Evolutionary conservation across 2,329 filamentous ascomycete species (phyloP).

Genomic region (Aciculosporium take): DNA sequence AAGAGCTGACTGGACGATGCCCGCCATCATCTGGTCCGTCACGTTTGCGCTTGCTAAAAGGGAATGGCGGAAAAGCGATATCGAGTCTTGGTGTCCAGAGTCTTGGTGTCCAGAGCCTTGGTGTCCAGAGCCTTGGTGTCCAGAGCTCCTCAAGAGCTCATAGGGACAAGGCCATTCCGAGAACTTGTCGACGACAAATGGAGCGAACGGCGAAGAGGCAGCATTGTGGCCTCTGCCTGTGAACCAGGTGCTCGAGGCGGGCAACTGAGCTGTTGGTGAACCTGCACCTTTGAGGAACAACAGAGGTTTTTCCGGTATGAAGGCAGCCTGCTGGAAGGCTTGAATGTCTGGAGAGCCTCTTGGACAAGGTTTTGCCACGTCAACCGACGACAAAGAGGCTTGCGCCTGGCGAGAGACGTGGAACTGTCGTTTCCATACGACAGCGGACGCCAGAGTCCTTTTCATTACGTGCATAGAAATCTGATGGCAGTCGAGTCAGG

Average conservation of each 20-base stretch:
- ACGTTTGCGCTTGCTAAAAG: conserved; percentile 13
- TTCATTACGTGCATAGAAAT: conserved; percentile 4
- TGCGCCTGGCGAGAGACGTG: background rate
- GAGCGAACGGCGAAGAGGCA: background rate
- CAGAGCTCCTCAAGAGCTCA: conserved; percentile 20
- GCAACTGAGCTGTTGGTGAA: conserved; percentile 26
- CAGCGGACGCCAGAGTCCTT: background rate
- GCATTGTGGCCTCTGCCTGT: conserved; percentile 1
- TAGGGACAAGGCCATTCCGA: conserved; percentile 23
- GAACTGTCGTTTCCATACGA: conserved; percentile 2
- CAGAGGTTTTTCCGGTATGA: conserved; percentile 34
- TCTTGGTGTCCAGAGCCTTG: conserved; percentile 9
- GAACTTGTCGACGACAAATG: conserved; percentile 17
- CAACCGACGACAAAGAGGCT: conserved; percentile 2
- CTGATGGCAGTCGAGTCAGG: background rate
- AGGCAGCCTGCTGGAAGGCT: conserved; percentile 38
- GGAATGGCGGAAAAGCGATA: conserved; percentile 16
- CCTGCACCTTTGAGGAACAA: conserved; percentile 30
- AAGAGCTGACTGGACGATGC: conserved; percentile 17
- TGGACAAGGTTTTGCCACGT: conserved; percentile 6
- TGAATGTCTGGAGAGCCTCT: conserved; percentile 18
- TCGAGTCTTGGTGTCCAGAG: conserved; percentile 7
- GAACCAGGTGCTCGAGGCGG: conserved; percentile 49
- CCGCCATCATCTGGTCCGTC: conserved; percentile 18
- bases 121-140: conserved; percentile 8